Percentiles rank a stretch among this genome's conserved stretches.
These are phyloP conservation scores for Gardenia jasminoides DNA, from an alignment of 257 asterid genomes.

Conservation along the genomic window DNA sequence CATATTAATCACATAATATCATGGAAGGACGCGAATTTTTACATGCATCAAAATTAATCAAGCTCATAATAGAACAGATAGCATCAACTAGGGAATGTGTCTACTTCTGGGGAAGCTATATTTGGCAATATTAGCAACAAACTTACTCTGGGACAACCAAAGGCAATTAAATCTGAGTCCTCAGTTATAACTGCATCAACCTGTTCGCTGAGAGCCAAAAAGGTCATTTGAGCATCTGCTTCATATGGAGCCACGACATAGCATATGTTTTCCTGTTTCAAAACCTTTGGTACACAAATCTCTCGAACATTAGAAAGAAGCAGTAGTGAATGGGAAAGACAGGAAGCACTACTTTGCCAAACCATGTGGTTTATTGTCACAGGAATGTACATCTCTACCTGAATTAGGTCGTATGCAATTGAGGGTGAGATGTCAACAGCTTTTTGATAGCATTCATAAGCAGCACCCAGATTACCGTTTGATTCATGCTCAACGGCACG, in stretches of 20 bases:
- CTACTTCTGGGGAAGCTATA: neutral
- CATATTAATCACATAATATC: neutral
- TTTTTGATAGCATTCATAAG: slow-evolving; percentile 93
- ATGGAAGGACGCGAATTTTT: neutral
- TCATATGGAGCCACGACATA: slow-evolving; percentile 95
- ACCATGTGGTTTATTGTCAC: neutral
- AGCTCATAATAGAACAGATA: neutral
- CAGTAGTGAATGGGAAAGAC: slow-evolving; percentile 1
- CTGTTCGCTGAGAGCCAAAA: slow-evolving; percentile 71
- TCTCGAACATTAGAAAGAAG: slow-evolving; percentile 7
- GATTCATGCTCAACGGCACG: slow-evolving; percentile 94
- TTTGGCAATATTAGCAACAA: neutral
- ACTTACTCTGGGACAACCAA: slow-evolving; percentile 96
- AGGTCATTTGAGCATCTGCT: slow-evolving; percentile 99
- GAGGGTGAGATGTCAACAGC: slow-evolving; percentile 98
- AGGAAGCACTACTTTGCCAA: neutral
- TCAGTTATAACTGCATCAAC: slow-evolving; percentile 95
- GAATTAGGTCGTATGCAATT: slow-evolving; percentile 85
- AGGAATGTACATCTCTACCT: slow-evolving; percentile 42
- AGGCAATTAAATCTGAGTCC: slow-evolving; percentile 90
- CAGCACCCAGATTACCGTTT: slow-evolving; percentile 82
- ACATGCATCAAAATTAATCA: neutral
- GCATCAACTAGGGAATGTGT: neutral
- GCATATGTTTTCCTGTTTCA: slow-evolving; percentile 63
- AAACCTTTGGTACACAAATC: slow-evolving; percentile 48